These are phyloP conservation scores for Laburnicola sp. DNA, from an alignment of 2,329 filamentous ascomycete species.

Conservation along the genomic window DNA sequence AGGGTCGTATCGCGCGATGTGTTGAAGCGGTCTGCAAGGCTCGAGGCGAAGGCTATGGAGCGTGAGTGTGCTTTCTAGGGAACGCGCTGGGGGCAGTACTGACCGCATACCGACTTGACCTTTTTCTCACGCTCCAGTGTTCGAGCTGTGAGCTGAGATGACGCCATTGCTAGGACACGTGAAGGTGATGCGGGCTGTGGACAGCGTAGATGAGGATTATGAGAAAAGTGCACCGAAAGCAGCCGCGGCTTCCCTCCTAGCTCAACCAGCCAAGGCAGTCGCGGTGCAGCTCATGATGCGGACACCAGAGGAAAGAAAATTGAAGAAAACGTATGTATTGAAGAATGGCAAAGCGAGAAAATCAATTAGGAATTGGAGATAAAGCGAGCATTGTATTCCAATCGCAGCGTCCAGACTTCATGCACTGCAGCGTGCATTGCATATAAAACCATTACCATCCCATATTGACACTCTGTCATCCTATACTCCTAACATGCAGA, in stretches of 20 bases:
- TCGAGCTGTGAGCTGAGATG: conserved; percentile 22
- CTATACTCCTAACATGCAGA: background rate
- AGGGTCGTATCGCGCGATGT: conserved; percentile 23
- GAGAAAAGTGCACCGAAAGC: background rate
- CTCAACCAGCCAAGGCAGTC: background rate
- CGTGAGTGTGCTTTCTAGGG: conserved; percentile 12
- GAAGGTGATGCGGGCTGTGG: background rate
- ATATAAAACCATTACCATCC: background rate
- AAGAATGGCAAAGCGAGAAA: no score
- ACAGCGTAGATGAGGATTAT: background rate
- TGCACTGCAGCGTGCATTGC: no score
- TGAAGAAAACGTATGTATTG: no score
- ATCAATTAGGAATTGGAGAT: no score
- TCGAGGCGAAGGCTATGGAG: conserved; percentile 38
- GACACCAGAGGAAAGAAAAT: no score
- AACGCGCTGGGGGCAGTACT: conserved; percentile 9
- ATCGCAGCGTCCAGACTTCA: no score
- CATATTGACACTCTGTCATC: background rate
- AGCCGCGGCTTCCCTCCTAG: background rate
- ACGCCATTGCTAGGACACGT: conserved; percentile 26
- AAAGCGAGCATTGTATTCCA: no score
- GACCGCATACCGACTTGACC: conserved; percentile 37
- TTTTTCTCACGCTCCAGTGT: conserved; percentile 44
- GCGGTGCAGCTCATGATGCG: background rate
- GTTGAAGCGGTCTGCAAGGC: conserved; percentile 29